Evolutionary conservation across 768 basidiomycete species (phyloP).

Genomic region (Podaxis mareebaensis): DNA sequence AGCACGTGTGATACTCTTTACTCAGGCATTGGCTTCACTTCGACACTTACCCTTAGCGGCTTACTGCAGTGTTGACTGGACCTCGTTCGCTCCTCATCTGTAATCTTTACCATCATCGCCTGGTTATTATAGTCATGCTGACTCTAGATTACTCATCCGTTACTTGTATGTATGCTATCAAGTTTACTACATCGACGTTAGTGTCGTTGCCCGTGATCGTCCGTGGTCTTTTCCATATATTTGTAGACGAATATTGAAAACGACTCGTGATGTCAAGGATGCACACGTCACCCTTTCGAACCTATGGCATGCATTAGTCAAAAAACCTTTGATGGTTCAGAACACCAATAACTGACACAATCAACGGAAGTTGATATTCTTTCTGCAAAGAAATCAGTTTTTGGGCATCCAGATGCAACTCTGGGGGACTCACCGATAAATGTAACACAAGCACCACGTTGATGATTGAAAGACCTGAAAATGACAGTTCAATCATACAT

Average conservation of each 20-base stretch:
- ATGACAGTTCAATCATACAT: neutral
- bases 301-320: neutral
- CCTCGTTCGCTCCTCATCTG: neutral
- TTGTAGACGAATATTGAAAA: constrained; percentile 11
- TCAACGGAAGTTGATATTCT: neutral
- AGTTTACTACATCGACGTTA: neutral
- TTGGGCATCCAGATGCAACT: neutral
- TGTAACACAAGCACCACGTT: constrained; percentile 5
- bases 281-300: constrained; percentile 3
- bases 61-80: neutral
- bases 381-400: neutral
- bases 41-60: neutral
- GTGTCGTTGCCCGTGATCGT: neutral
- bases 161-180: neutral
- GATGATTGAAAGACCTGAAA: constrained; percentile 8
- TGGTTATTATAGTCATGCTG: neutral
- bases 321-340: neutral
- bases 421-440: neutral
- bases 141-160: too few relatives aligned
- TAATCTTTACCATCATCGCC: neutral
- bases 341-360: neutral
- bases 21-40: constrained; percentile 1
- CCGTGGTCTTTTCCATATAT: neutral
- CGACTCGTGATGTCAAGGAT: constrained; percentile 7
- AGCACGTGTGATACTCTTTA: constrained; percentile 1